Conservation (phyloP, 495 filamentous ascomycete species). For the Xylaria intraflava region DNA sequence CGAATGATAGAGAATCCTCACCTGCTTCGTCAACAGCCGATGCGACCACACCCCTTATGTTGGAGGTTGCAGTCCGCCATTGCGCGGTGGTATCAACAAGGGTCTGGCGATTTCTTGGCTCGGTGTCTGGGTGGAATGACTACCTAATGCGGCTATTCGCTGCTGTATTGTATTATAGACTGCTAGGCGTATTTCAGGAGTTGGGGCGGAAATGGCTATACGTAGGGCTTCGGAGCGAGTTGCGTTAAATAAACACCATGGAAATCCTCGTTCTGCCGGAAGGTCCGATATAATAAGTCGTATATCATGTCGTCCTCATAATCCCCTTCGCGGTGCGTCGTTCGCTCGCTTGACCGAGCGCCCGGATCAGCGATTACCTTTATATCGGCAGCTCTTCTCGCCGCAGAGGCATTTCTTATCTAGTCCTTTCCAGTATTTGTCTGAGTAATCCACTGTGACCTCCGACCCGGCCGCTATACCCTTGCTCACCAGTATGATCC, state of each 20-base stretch:
- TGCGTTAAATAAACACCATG: no score
- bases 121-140: background rate
- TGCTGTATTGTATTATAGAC: background rate
- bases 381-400: slow-evolving; percentile 31
- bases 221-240: no score
- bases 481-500: slow-evolving; percentile 36
- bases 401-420: slow-evolving; percentile 38
- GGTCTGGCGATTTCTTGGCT: background rate
- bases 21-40: background rate
- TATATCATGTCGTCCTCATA: background rate
- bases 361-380: background rate
- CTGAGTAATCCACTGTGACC: slow-evolving; percentile 40
- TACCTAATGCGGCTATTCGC: background rate
- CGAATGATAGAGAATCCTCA: background rate
- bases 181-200: background rate
- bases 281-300: background rate
- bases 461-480: slow-evolving; percentile 33
- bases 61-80: background rate
- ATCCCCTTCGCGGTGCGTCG: background rate
- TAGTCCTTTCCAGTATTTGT: slow-evolving; percentile 35
- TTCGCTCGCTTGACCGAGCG: no score
- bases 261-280: background rate
- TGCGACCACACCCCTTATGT: background rate
- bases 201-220: background rate
- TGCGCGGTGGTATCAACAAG: background rate